Evolutionary conservation across 192 early-diverging fungal species (phyloP).

Genomic region (Thoreauomyces humboldtii): DNA sequence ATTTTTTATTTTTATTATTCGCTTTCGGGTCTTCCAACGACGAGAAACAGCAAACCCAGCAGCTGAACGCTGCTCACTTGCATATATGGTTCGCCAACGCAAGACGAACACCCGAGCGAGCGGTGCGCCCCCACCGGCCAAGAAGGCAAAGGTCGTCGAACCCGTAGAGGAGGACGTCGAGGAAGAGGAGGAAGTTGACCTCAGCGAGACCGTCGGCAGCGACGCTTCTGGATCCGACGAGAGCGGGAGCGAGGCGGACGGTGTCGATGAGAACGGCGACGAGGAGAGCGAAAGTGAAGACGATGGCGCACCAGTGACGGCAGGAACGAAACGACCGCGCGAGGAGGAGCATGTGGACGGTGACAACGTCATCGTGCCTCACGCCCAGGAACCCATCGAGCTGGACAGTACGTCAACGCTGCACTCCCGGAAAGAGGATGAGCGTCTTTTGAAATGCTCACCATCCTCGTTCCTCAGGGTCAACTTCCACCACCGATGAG

Average conservation of each 20-base stretch:
- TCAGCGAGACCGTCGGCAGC: not conserved
- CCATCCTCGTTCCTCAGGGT: not conserved
- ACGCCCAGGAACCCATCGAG: conserved; percentile 17
- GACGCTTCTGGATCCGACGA: not conserved
- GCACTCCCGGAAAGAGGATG: not conserved
- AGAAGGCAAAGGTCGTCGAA: conserved; percentile 16
- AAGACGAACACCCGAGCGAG: not conserved
- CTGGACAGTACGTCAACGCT: conserved; percentile 4
- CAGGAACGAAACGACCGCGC: conserved; percentile 9
- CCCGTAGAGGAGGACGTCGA: conserved; percentile 1
- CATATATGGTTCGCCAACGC: not conserved
- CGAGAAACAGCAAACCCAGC: too few relatives aligned
- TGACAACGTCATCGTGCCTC: conserved; percentile 11
- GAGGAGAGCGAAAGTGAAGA: conserved; percentile 19
- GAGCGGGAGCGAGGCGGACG: not conserved
- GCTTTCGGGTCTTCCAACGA: too few relatives aligned
- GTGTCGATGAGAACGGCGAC: conserved; percentile 15
- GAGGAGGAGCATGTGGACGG: conserved; percentile 19
- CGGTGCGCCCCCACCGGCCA: not conserved
- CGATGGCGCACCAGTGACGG: conserved; percentile 4
- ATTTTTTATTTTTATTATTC: too few relatives aligned
- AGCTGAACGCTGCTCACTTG: not conserved
- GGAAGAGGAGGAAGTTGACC: not conserved
- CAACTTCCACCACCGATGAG: conserved; percentile 7
- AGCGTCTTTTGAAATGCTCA: not conserved